phyloP scores from a whole-genome alignment of 495 filamentous ascomycete genomes.

The Penicillium ochrochloron region DNA sequence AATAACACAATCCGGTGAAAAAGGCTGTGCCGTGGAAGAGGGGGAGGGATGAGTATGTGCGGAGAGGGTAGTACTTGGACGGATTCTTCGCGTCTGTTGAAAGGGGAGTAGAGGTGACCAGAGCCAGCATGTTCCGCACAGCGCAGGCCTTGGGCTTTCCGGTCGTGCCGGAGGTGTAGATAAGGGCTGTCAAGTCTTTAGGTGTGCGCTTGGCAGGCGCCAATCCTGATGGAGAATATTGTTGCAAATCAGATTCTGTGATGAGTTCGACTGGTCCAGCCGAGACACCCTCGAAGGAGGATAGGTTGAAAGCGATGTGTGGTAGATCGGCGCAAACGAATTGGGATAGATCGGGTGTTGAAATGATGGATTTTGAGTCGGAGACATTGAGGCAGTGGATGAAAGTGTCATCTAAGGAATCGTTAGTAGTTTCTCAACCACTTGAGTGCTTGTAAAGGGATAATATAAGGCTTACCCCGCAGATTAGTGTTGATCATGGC shows the following conservation, averaged over 20 bases:
- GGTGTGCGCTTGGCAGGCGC: slow-evolving; percentile 41
- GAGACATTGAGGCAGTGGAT: slow-evolving; percentile 80
- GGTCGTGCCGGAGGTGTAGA: slow-evolving; percentile 88
- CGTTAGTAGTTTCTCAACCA: neutral
- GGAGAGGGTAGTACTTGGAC: slow-evolving; percentile 58
- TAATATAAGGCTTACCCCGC: slow-evolving; percentile 50
- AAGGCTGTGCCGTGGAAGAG: slow-evolving; percentile 88
- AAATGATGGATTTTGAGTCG: slow-evolving; percentile 67
- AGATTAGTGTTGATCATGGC: slow-evolving; percentile 95
- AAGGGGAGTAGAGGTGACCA: slow-evolving; percentile 49
- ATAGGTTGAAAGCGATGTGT: slow-evolving; percentile 46
- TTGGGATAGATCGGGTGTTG: slow-evolving; percentile 52
- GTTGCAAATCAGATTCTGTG: slow-evolving; percentile 46
- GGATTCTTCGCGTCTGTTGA: slow-evolving; percentile 41
- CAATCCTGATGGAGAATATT: slow-evolving; percentile 39
- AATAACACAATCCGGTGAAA: slow-evolving; percentile 60
- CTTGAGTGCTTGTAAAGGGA: neutral
- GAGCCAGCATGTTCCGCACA: slow-evolving; percentile 62
- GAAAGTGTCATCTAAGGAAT: slow-evolving; percentile 58
- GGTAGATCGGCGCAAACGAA: slow-evolving; percentile 43
- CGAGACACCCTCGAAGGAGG: slow-evolving; percentile 57
- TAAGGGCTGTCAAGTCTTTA: slow-evolving; percentile 67
- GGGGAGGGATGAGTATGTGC: slow-evolving; percentile 89
- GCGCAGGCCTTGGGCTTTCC: slow-evolving; percentile 90
- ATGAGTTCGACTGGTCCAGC: slow-evolving; percentile 55